Percentiles rank a stretch among this genome's conserved stretches.
phyloP scores from a whole-genome alignment of 495 filamentous ascomycete species.

The Aspergillus olivimuriae region DNA sequence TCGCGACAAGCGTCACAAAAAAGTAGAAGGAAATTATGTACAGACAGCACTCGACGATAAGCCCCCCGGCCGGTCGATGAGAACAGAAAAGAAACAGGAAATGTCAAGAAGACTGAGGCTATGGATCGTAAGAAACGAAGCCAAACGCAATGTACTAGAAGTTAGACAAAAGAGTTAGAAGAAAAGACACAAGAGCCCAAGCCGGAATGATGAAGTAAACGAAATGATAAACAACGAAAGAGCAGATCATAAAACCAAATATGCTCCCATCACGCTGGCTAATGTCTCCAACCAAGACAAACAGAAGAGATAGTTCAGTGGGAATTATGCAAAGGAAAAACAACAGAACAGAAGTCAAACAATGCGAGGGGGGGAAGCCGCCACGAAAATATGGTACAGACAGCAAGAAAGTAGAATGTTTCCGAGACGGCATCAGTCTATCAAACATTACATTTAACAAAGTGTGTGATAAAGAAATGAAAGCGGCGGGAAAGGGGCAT shows the following conservation, averaged over 20 bases:
- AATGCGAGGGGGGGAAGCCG: neutral
- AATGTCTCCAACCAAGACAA: slow-evolving; percentile 10
- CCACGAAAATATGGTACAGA: slow-evolving; percentile 19
- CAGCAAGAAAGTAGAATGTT: slow-evolving; percentile 16
- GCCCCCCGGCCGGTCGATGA: no score
- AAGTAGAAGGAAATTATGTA: slow-evolving; percentile 18
- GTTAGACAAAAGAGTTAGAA: slow-evolving; percentile 1
- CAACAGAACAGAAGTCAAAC: slow-evolving; percentile 4
- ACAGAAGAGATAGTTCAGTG: slow-evolving; percentile 13
- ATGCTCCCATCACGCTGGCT: slow-evolving; percentile 24
- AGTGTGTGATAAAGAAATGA: neutral
- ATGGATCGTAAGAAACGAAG: neutral
- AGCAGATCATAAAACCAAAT: slow-evolving; percentile 27
- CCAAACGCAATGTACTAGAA: neutral
- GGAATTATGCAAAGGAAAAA: slow-evolving; percentile 10
- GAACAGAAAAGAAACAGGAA: neutral
- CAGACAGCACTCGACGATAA: slow-evolving; percentile 2
- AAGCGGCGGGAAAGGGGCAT: neutral
- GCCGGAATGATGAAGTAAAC: slow-evolving; percentile 8
- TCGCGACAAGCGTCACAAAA: no score
- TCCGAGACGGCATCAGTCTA: slow-evolving; percentile 33
- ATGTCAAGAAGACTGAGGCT: neutral
- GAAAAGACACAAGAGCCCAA: slow-evolving; percentile 6
- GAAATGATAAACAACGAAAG: slow-evolving; percentile 11
- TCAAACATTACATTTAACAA: slow-evolving; percentile 37